Base-by-base conservation (phyloP, 805 yeast species). In the Alloascoidea hylecoeti region DNA sequence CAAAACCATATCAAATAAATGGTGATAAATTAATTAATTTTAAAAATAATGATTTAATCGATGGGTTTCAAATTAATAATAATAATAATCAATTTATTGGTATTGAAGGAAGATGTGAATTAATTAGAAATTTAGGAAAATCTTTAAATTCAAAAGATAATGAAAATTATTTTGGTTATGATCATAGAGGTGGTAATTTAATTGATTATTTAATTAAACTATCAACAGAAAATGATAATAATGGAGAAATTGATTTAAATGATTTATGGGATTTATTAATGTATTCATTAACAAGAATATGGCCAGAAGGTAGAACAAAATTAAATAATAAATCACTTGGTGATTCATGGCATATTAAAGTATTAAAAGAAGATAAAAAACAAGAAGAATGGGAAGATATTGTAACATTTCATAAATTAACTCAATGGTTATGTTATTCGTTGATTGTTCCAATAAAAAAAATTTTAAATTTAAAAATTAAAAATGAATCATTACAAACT, bases 391-490 rank as follows among this genome's bases (percentile, higher is more conserved):
- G 58, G 44, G 54, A 58, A 14, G 56, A 56, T 34, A 65, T 75
- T 35, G 72, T 72, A 14, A 75, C 81, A 2, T 75, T 75, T 53
- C 82, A 75, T 46, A 75, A 76, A 42, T 58, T 76, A 30, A 72
- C 79, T 0, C 83, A 75, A 51, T 75, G 82, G 82, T 56, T 75
- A 5, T 68, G 78, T 15, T 75, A 75, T 49, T 75, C 82, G 1
- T 51, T 75, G 37, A 49, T 75, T 15, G 62, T 65, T 12, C 81
- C 80, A 4, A 54, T 76, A 35, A 60, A 57, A 37, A 52, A 57
- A 14, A 45, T 38, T 18, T 66, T 53, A 41, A 76, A 74, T 3
- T 53, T 62, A 39, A 44, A 45, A 27, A 62, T 71, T 46, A 40
- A 43, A 6, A 61, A 66, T 42, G 58, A 65, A 35, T 46, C 51